Evolutionary conservation across 169 alveolate species (phyloP).

Genomic region (Plasmodium gaboni): DNA sequence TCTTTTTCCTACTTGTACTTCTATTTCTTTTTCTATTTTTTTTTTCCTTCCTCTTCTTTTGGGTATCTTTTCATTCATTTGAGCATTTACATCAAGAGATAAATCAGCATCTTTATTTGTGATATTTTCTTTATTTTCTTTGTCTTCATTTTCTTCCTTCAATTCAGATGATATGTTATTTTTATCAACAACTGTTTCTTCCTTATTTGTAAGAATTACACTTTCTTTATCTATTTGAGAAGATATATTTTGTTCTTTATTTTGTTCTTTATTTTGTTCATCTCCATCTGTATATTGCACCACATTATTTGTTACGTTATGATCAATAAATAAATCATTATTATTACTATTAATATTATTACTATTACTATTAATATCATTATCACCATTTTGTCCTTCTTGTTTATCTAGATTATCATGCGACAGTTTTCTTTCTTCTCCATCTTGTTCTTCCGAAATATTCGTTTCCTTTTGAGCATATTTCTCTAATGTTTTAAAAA

Average conservation of each 20-base stretch:
- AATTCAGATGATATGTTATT: not conserved
- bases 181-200: conserved; percentile 33
- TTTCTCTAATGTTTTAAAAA: conserved; percentile 12
- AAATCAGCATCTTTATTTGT: not conserved
- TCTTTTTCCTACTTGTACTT: conserved; percentile 9
- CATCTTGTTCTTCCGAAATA: not conserved
- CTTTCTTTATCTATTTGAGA: not conserved
- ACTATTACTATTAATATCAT: not conserved
- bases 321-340: not conserved
- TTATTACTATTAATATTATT: not conserved
- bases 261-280: not conserved
- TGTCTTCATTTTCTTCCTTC: not conserved
- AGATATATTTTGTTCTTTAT: not conserved
- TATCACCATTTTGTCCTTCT: not conserved
- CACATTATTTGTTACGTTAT: not conserved
- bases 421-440: not conserved
- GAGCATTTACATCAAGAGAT: too few relatives aligned
- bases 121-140: conserved; percentile 6
- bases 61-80: too few relatives aligned
- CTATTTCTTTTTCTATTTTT: not conserved
- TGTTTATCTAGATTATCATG: not conserved
- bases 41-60: conserved; percentile 9
- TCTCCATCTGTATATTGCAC: not conserved
- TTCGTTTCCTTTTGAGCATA: conserved; percentile 14
- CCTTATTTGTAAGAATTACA: not conserved